These are phyloP conservation scores for Amaranthus hypochondriacus DNA, from an alignment of 148 eudicot species.

Conservation along the genomic window DNA sequence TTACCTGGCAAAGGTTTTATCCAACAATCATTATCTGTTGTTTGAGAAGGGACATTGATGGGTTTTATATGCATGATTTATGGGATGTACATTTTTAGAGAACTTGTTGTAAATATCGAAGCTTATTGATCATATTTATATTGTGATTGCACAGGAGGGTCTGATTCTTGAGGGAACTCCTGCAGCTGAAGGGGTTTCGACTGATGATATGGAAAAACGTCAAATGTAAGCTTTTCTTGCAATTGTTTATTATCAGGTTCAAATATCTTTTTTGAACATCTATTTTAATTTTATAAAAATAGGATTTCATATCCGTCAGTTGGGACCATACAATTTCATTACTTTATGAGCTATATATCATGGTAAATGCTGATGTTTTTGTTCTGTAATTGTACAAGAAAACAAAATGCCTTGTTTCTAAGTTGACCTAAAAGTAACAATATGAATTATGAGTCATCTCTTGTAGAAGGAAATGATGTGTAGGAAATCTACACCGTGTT, in stretches of 20 bases:
- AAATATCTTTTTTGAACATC: neutral
- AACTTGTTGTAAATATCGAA: neutral
- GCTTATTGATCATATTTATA: neutral
- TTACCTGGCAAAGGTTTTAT: conserved; percentile 75
- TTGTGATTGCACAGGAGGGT: conserved; percentile 60
- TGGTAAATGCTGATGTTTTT: neutral
- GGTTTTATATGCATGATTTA: neutral
- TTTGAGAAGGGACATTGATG: neutral
- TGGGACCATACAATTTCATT: no score
- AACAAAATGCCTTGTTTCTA: neutral
- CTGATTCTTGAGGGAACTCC: conserved; percentile 84
- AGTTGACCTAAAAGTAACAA: neutral
- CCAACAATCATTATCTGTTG: neutral
- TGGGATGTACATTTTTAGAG: neutral
- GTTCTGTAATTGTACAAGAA: neutral
- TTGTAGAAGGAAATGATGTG: no score
- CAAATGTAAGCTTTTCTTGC: conserved; percentile 50
- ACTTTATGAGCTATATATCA: no score
- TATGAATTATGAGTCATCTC: no score
- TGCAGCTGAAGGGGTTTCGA: conserved; percentile 94
- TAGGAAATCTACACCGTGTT: no score
- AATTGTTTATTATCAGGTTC: neutral
- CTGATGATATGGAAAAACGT: conserved; percentile 74
- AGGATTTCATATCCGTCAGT: no score
- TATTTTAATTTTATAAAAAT: neutral